A percentile compares a stretch with the other conserved stretches of the same genome.
Conservation (phyloP, 2,329 filamentous ascomycete species). For the Claviceps digitariae region DNA sequence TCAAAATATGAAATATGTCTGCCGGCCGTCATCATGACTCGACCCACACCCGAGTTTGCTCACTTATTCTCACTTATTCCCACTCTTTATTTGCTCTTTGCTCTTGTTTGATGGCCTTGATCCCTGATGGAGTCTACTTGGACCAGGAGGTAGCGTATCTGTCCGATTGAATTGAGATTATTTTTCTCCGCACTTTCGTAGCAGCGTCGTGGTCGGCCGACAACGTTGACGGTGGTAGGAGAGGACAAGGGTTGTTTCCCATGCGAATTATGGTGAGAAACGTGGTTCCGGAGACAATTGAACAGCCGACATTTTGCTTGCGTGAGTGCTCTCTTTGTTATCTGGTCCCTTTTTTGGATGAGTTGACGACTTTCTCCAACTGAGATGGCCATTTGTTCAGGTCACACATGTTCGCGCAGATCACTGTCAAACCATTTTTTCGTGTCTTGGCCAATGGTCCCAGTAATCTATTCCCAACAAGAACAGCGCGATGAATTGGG, state of each 20-base stretch:
- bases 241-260: background rate
- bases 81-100: background rate
- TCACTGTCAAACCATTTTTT: background rate
- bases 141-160: background rate
- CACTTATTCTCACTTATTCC: background rate
- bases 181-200: background rate
- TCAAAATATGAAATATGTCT: slow-evolving; percentile 2
- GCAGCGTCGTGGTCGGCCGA: background rate
- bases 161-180: background rate
- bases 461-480: background rate
- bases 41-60: background rate
- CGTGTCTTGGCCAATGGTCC: background rate
- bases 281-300: background rate
- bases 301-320: background rate
- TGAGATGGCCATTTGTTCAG: background rate
- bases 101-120: background rate
- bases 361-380: background rate
- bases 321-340: background rate
- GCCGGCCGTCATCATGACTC: slow-evolving; percentile 3
- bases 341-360: background rate
- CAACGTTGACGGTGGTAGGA: background rate
- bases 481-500: background rate
- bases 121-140: background rate
- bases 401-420: background rate
- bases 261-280: background rate